phyloP scores from a whole-genome alignment of 2,329 filamentous ascomycete genomes.

The Neoascochyta sp. region DNA sequence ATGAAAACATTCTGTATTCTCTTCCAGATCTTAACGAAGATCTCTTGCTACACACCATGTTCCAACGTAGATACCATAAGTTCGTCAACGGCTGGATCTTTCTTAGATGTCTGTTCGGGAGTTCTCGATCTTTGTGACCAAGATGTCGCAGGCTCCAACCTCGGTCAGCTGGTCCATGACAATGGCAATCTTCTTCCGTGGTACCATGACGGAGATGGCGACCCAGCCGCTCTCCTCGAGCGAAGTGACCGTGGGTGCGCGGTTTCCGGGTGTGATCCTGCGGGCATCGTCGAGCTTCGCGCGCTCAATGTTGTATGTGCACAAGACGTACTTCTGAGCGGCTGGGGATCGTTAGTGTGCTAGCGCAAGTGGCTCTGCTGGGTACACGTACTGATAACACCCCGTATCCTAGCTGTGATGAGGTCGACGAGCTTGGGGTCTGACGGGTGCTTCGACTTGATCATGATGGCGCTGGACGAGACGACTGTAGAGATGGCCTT shows the following conservation, averaged over 20 bases:
- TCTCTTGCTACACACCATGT: no score
- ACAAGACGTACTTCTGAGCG: constrained; percentile 88
- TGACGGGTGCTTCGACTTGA: constrained; percentile 81
- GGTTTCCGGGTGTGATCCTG: constrained; percentile 85
- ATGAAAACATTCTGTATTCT: no score
- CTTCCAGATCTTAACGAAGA: no score
- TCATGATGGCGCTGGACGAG: constrained; percentile 80
- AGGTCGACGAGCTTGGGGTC: constrained; percentile 77
- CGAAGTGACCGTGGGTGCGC: constrained; percentile 85
- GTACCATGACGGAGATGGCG: constrained; percentile 90
- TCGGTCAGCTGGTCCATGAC: constrained; percentile 81
- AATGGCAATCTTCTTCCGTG: constrained; percentile 76
- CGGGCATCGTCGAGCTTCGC: constrained; percentile 62
- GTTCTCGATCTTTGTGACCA: constrained; percentile 84
- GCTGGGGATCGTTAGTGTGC: constrained; percentile 44
- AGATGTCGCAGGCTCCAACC: constrained; percentile 76
- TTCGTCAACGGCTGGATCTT: no score
- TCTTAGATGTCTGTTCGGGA: constrained; percentile 49
- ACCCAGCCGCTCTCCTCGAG: constrained; percentile 90
- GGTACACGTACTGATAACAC: constrained; percentile 70
- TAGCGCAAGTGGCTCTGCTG: background rate
- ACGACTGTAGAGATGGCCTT: constrained; percentile 93
- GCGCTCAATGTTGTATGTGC: constrained; percentile 91
- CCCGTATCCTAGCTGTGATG: constrained; percentile 80
- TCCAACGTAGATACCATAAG: no score